Evolutionary conservation across 129 eudicot genomes (phyloP), one percentile per base, ranked within the genome.

Genomic region (Erigeron canadensis): DNA sequence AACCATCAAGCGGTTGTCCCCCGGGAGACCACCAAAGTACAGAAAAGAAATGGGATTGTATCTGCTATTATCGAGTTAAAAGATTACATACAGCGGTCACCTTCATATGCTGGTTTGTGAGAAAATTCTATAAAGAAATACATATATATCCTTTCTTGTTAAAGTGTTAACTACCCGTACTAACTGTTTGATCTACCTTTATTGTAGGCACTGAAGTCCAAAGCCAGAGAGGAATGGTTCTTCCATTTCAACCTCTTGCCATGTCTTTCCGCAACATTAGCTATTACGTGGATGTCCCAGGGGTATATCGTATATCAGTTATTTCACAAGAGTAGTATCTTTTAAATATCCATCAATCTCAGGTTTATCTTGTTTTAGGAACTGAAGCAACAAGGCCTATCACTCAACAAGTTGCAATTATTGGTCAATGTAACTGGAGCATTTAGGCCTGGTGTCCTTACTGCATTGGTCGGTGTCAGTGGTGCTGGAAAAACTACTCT

Each of bases 401-500:
- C 19, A 55, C 81, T 73, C 63, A 85, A 94, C 47, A 82, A 80
- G 71, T 70, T 94, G 75, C 96, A 85, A 75, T 81, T 94, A 69
- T 70, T 94, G 78, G 91, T 80, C 15, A 67, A 83, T 82, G 89
- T 94, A 34, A 87, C 89, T 0, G 98, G 98, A 76, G 92, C 96
- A 50, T 89, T 94, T 65, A 80, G 86, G 78, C 98, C 98, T 28
- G 90, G 97, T 55, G 85, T 94, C n/a, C 96, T 94, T 12, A 94
- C 98, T 5, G 98, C 98, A 56, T 81, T 94, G 73, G 89, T 94
- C n/a, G 98, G 98, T 34, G 96, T 85, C 8, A 94, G 98, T 68
- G 98, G 98, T 28, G 98, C 98, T 63, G 98, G 98, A 62, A 94
- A 94, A 85, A 94, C 97, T 42, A 94, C 98, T 68, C 87, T 94